Base-by-base conservation (phyloP, 2,329 filamentous ascomycete species). In the Exophiala sp. region DNA sequence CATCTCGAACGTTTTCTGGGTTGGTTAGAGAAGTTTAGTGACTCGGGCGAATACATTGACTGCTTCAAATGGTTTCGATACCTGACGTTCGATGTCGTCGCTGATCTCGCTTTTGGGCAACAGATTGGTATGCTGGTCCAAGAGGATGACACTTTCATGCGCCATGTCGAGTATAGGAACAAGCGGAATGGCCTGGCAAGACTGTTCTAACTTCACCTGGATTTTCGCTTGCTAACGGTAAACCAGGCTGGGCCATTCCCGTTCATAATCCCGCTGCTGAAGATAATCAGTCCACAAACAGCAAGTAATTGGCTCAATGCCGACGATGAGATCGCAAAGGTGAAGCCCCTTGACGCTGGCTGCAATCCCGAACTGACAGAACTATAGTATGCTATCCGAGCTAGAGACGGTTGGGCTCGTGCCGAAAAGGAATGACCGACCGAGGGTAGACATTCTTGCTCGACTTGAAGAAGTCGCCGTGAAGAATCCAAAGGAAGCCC, bases 61-160 rank as follows among this genome's bases (percentile, higher is more conserved):
- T 9, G 18, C 0, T 71, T 72, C 39, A 80, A 80, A 50, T 83
- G 79, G 79, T 78, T 71, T 67, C 62, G 74, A 5, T 81, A 79
- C 49, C 73, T 81, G 70, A 67, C 78, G 0, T 80, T 78, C 0
- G 81, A 83, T 59, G 65, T 80, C 1, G 78, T 82, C 42, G 78
- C 75, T 0, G 73, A 81, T 46, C 63, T 83, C 7, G 74, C 69
- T 1, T 83, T 83, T 63, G 80, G 80, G 0, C 73, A 81, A 18
- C 47, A 49, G 34, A 49, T 49, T 41, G 47, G 47, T 3, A 49
- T 49, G 47, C 36, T 49, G 4, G 36, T 11, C 8, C 12, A 18
- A 18, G 47, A 49, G 29, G 47, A 49, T 16, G 24, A 39, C 47
- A 18, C 40, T n/a, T 49, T 49, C 47, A 49, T 49, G 18, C 18